Evolutionary conservation across 2,329 filamentous ascomycete genomes (phyloP), one percentile per base, ranked within the genome.

Genomic region (Atkinsonella hypoxylon): DNA sequence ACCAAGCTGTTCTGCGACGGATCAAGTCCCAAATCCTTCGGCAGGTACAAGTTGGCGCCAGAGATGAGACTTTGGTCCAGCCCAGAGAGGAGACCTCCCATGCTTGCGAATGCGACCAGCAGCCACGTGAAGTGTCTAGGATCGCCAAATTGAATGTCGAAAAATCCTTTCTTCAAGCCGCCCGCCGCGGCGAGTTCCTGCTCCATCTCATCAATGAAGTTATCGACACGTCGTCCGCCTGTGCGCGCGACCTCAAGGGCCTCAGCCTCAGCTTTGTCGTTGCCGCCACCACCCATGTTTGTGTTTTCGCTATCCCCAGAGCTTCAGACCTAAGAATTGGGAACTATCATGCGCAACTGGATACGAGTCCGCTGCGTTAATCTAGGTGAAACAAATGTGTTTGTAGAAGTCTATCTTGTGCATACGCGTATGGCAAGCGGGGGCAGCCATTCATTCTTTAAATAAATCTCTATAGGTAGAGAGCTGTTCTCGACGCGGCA

Each of bases 11-110:
- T 79, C 60, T 86, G 74, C 3, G 71, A 68, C 1, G 70, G 66
- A 4, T 74, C 67, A 32, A 87, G 71, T 22, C 68, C 60, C 1
- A 87, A 69, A 43, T 81, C 79, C 0, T 62, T 56, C 2, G 83
- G 84, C 43, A 87, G 69, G 61, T 77, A 83, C 4, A 87, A 69
- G 59, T 84, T 83, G 47, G 84, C 84, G 48, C 84, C 84, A 12
- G 77, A 82, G 58, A 88, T 88, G 51, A 87, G 70, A 44, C 79
- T 84, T 65, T 88, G 84, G 60, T 88, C 84, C 18, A 88, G 72
- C 53, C 84, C 84, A 1, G 81, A 85, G 0, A 87, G 75, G 20
- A 88, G 69, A 61, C 84, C 84, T 47, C 84, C 83, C 81, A 87
- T 85, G 15, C 80, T 84, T n/a, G 83, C 83, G 57, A 87, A 87